Evolutionary conservation across 352 stramenopile species (phyloP).

Genomic region (Phytophthora cactorum): DNA sequence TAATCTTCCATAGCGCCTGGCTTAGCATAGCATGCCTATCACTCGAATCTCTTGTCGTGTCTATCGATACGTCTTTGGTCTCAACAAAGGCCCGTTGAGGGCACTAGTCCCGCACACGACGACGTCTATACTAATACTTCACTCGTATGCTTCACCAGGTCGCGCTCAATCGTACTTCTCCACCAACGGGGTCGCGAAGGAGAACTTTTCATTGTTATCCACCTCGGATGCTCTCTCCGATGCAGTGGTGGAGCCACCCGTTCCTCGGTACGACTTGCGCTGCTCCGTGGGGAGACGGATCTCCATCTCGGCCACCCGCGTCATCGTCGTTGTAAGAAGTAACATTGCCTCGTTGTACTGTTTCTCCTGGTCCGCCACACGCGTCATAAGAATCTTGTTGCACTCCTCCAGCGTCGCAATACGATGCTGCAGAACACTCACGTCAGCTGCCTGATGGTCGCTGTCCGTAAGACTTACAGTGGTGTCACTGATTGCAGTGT

Average conservation of each 20-base stretch:
- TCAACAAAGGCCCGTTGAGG: constrained; percentile 20
- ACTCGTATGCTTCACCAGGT: constrained; percentile 27
- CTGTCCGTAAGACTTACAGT: constrained; percentile 65
- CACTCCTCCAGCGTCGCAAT: constrained; percentile 69
- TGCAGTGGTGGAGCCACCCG: constrained; percentile 50
- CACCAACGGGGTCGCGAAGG: constrained; percentile 62
- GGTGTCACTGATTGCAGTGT: constrained; percentile 55
- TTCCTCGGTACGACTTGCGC: constrained; percentile 52
- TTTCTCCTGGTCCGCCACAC: constrained; percentile 78
- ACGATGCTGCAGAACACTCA: constrained; percentile 57
- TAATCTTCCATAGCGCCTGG: constrained; percentile 30
- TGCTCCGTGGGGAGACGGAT: constrained; percentile 63
- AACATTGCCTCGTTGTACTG: constrained; percentile 90
- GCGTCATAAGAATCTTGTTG: constrained; percentile 77
- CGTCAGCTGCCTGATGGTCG: constrained; percentile 42
- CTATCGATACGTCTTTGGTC: constrained; percentile 20
- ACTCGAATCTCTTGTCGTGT: constrained; percentile 23
- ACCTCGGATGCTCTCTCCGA: constrained; percentile 56
- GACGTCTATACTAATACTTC: constrained; percentile 43
- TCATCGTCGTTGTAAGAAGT: constrained; percentile 87
- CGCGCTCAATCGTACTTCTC: constrained; percentile 63
- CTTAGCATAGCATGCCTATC: constrained; percentile 11
- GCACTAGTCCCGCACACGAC: constrained; percentile 13
- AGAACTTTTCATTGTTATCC: constrained; percentile 52
- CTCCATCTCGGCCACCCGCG: constrained; percentile 84